These are phyloP conservation scores for Primulina tabacum DNA, from an alignment of 257 asterid species.

Conservation along the genomic window DNA sequence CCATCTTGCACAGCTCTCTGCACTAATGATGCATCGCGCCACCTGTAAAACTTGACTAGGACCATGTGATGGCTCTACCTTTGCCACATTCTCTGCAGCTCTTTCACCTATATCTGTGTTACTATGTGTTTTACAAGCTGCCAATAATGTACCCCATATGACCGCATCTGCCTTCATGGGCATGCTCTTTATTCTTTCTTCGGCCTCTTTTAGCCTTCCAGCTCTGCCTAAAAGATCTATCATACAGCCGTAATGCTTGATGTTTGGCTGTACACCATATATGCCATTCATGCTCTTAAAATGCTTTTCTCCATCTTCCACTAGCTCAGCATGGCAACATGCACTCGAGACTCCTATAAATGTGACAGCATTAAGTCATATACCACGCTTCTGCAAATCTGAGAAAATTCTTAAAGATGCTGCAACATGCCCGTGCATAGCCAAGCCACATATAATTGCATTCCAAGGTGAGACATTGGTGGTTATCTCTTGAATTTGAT, in stretches of 20 bases:
- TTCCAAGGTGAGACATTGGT: conserved; percentile 81
- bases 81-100: conserved; percentile 66
- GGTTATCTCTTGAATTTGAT: conserved; percentile 47
- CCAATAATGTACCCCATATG: conserved; percentile 79
- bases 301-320: conserved; percentile 67
- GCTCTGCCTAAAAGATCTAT: conserved; percentile 87
- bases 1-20: conserved; percentile 48
- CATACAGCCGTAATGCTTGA: conserved; percentile 93
- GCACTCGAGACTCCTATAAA: conserved; percentile 82
- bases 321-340: conserved; percentile 92
- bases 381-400: conserved; percentile 47
- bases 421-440: conserved; percentile 83
- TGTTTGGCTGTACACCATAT: conserved; percentile 57
- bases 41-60: conserved; percentile 79
- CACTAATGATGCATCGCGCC: conserved; percentile 68
- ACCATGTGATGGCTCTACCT: conserved; percentile 81
- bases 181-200: conserved; percentile 58
- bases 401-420: conserved; percentile 56
- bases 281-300: conserved; percentile 58
- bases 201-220: conserved; percentile 86
- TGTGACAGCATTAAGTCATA: conserved; percentile 60
- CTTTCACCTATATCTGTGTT: conserved; percentile 63
- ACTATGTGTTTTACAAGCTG: conserved; percentile 73
- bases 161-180: conserved; percentile 82
- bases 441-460: conserved; percentile 84